Evolutionary conservation across 1,139 yeast species (phyloP).

Genomic region (Suhomyces coccinellae): DNA sequence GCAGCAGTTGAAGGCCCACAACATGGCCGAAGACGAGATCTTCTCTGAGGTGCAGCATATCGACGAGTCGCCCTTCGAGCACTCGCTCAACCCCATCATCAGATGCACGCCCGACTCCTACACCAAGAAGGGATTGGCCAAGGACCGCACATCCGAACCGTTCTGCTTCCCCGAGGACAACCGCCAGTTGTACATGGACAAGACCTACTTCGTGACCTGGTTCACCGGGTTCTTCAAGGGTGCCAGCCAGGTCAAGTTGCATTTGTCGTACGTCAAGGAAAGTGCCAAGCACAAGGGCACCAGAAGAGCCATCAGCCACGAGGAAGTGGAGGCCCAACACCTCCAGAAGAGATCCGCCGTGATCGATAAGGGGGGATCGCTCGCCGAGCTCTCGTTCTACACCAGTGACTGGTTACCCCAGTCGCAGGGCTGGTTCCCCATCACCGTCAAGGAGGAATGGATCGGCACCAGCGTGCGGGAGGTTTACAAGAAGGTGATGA

Average conservation of each 20-base stretch:
- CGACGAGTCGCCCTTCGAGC: constrained; percentile 71
- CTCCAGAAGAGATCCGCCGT: constrained; percentile 34
- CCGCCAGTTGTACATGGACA: constrained; percentile 52
- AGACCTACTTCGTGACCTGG: constrained; percentile 80
- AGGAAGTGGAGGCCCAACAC: constrained; percentile 9
- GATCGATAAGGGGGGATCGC: constrained; percentile 41
- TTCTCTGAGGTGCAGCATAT: constrained; percentile 54
- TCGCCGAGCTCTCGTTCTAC: constrained; percentile 54
- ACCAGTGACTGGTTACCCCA: constrained; percentile 71
- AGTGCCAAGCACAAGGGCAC: constrained; percentile 54
- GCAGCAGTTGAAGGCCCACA: constrained; percentile 67
- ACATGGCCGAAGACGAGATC: constrained; percentile 59
- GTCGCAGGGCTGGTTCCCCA: constrained; percentile 61
- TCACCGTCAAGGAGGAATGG: constrained; percentile 64
- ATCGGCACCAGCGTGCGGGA: constrained; percentile 38
- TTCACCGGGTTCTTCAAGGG: constrained; percentile 59
- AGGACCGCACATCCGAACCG: constrained; percentile 61
- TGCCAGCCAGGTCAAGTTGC: constrained; percentile 62
- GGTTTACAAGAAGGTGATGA: constrained; percentile 47
- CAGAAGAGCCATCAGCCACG: constrained; percentile 39
- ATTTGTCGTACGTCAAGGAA: constrained; percentile 65
- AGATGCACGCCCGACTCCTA: constrained; percentile 84
- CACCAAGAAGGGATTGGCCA: constrained; percentile 61
- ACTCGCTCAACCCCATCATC: constrained; percentile 69
- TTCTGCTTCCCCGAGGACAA: constrained; percentile 79